A percentile compares a stretch with the other conserved stretches of the same genome.
phyloP scores from a whole-genome alignment of 768 basidiomycete genomes.

The Lactifluus echinatus region DNA sequence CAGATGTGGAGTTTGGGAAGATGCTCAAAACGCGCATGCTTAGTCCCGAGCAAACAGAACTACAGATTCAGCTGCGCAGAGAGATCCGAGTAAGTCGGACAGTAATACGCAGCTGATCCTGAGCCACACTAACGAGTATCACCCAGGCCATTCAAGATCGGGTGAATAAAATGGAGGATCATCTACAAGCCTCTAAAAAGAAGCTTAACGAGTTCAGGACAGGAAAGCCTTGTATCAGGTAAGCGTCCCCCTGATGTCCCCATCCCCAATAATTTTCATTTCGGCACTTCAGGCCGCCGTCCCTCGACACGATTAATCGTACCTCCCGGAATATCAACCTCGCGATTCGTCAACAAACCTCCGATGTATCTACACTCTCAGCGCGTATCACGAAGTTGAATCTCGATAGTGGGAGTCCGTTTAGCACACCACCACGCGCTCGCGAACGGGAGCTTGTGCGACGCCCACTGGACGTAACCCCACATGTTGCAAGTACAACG shows the following conservation, averaged over 20 bases:
- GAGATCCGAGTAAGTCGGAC: constrained; percentile 51
- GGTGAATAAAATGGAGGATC: constrained; percentile 16
- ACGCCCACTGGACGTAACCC: constrained; percentile 33
- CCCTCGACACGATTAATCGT: constrained; percentile 76
- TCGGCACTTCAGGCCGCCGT: constrained; percentile 53
- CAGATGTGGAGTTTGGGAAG: constrained; percentile 63
- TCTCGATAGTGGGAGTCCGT: constrained; percentile 31
- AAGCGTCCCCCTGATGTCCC: background rate
- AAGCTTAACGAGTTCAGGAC: constrained; percentile 17
- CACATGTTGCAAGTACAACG: constrained; percentile 62
- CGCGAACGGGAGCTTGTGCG: constrained; percentile 11
- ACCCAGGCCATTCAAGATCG: constrained; percentile 14
- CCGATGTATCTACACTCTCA: constrained; percentile 43
- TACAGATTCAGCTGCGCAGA: constrained; percentile 66
- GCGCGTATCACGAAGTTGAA: constrained; percentile 47
- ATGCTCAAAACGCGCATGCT: constrained; percentile 34
- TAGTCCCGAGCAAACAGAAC: constrained; percentile 81
- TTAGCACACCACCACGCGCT: constrained; percentile 23
- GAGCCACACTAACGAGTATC: background rate
- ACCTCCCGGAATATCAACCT: constrained; percentile 81
- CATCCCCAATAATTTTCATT: background rate
- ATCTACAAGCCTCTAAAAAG: constrained; percentile 15
- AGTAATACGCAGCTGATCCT: background rate
- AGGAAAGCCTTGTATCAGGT: constrained; percentile 9
- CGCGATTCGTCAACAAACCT: constrained; percentile 53